Evolutionary conservation across 345 rosid genomes (phyloP).

Genomic region (Orychophragmus violaceus): DNA sequence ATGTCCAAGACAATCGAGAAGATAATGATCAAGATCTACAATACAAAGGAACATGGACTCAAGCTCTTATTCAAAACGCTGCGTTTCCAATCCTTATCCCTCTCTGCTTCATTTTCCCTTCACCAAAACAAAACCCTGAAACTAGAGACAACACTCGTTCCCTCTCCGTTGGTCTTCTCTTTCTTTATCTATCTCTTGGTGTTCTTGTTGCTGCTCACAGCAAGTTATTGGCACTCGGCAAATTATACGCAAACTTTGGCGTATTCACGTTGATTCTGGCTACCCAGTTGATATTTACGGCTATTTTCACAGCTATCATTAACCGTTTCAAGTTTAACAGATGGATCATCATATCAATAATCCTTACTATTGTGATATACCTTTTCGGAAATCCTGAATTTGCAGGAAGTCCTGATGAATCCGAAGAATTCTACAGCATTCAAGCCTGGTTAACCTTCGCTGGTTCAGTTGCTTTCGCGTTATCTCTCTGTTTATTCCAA

Average conservation of each 20-base stretch:
- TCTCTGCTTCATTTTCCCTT: constrained; percentile 21
- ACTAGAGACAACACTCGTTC: background rate
- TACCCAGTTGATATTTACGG: constrained; percentile 26
- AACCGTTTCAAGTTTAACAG: constrained; percentile 42
- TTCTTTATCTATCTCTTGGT: constrained; percentile 33
- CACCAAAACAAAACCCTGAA: constrained; percentile 7
- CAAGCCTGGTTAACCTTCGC: constrained; percentile 29
- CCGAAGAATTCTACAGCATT: constrained; percentile 14
- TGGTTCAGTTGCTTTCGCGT: constrained; percentile 22
- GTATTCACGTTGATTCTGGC: constrained; percentile 21
- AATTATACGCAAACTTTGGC: constrained; percentile 29
- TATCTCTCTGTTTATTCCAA: constrained; percentile 24
- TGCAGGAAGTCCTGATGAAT: constrained; percentile 21
- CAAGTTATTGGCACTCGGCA: constrained; percentile 30
- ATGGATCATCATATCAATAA: constrained; percentile 38
- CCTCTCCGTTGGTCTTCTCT: constrained; percentile 4
- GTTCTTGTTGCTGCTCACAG: constrained; percentile 31
- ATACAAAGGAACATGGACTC: constrained; percentile 33
- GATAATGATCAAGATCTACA: constrained; percentile 12
- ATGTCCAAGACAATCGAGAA: constrained; percentile 21
- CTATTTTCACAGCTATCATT: constrained; percentile 37
- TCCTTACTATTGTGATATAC: constrained; percentile 19
- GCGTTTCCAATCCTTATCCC: constrained; percentile 29
- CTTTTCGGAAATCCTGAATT: constrained; percentile 12
- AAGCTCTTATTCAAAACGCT: constrained; percentile 26